Conservation (phyloP, 2,329 filamentous ascomycete genomes). For the Hypoxylon sp. region DNA sequence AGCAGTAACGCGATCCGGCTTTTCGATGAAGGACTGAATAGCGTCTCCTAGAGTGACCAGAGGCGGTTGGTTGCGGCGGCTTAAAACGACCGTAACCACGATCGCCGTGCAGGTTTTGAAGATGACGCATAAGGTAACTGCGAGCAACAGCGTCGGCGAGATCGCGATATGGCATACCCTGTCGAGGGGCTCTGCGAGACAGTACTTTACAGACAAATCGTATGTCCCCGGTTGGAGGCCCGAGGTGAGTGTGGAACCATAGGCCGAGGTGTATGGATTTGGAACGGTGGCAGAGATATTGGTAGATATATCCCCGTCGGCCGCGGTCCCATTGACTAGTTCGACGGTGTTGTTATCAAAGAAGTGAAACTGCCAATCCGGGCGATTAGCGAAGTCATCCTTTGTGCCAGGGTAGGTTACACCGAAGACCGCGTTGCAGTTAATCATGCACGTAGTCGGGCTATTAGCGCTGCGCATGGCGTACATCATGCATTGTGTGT, state of each 20-base stretch:
- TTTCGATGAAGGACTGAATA: slow-evolving; percentile 62
- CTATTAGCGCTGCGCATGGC: not conserved
- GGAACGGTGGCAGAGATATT: not conserved
- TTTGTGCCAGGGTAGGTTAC: not conserved
- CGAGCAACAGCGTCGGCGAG: slow-evolving; percentile 40
- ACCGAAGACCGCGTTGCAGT: slow-evolving; percentile 7
- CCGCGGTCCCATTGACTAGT: not conserved
- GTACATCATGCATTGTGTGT: slow-evolving; percentile 36
- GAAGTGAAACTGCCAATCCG: slow-evolving; percentile 28
- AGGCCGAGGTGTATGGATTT: not conserved
- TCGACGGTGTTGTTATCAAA: not conserved
- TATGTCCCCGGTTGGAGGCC: slow-evolving; percentile 23
- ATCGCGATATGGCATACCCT: slow-evolving; percentile 39
- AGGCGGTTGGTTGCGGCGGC: slow-evolving; percentile 55
- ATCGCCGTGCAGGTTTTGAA: slow-evolving; percentile 57
- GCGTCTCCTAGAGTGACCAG: slow-evolving; percentile 65
- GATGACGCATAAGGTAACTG: slow-evolving; percentile 52
- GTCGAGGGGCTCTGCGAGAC: slow-evolving; percentile 37
- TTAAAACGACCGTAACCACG: slow-evolving; percentile 49
- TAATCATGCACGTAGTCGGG: slow-evolving; percentile 3
- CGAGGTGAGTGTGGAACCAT: slow-evolving; percentile 16
- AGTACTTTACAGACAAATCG: slow-evolving; percentile 38
- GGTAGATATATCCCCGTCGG: too few species aligned
- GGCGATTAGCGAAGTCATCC: not conserved
- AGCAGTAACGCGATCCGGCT: slow-evolving; percentile 58